Evolutionary conservation across 1,284 basidiomycete genomes (phyloP).

Genomic region (Fomitopsis palustris): DNA sequence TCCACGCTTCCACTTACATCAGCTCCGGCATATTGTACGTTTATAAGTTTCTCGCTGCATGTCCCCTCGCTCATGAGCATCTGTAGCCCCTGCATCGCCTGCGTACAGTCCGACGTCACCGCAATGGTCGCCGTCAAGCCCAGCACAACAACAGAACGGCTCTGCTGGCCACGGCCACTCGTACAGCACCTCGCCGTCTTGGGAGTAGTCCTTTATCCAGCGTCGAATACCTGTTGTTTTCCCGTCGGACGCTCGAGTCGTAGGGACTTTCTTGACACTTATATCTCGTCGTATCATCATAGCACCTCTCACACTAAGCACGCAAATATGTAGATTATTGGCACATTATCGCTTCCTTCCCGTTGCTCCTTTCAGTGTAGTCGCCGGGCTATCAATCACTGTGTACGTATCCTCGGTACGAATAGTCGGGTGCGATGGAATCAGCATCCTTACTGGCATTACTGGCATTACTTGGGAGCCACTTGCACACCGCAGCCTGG

Average conservation of each 20-base stretch:
- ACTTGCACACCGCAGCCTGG: conserved; percentile 1
- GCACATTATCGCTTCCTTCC: conserved; percentile 3
- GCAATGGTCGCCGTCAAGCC: conserved; percentile 77
- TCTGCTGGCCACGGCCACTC: conserved; percentile 36
- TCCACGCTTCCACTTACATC: conserved; percentile 2
- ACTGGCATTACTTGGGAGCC: too few species aligned
- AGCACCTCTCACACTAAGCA: conserved; percentile 19
- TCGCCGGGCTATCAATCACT: neutral
- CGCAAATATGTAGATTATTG: conserved; percentile 25
- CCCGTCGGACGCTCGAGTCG: conserved; percentile 11
- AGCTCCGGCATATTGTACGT: conserved; percentile 63
- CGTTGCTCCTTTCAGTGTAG: neutral
- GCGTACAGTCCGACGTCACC: conserved; percentile 83
- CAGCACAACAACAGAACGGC: conserved; percentile 52
- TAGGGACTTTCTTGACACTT: conserved; percentile 20
- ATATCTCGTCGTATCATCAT: conserved; percentile 10
- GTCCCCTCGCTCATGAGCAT: conserved; percentile 9
- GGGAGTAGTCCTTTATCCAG: conserved; percentile 37
- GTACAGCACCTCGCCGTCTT: conserved; percentile 54
- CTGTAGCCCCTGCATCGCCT: conserved; percentile 73
- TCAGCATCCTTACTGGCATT: neutral
- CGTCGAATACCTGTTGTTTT: neutral
- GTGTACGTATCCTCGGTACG: neutral
- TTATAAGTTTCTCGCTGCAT: conserved; percentile 12
- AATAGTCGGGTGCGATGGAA: neutral